phyloP scores from a whole-genome alignment of 306 rosid species.

The Vigna mungo region DNA sequence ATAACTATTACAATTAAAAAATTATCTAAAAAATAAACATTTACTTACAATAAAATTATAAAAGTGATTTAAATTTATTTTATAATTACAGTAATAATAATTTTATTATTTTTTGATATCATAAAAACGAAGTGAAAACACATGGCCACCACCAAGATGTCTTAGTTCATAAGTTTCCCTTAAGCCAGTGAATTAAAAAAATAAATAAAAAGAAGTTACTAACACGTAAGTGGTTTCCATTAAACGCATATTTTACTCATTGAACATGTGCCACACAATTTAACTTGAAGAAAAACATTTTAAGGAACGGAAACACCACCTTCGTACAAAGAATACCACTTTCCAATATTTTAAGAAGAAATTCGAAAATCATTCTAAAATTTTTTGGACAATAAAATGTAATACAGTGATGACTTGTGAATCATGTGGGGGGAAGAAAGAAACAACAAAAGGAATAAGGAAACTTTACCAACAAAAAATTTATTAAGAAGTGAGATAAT shows the following conservation, averaged over 20 bases:
- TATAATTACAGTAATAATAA: too few species aligned
- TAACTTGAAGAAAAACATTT: neutral
- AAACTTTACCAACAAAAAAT: neutral
- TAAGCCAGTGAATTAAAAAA: neutral
- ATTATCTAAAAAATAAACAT: too few species aligned
- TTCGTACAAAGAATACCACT: neutral
- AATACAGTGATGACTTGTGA: slow-evolving; percentile 4
- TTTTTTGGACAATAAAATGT: neutral
- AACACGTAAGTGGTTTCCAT: neutral
- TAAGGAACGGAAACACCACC: neutral
- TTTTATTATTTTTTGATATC: too few species aligned
- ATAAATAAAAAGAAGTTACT: neutral
- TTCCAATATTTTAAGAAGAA: slow-evolving; percentile 17
- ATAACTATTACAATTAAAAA: too few species aligned
- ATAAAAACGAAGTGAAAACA: too few species aligned
- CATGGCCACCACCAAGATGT: neutral
- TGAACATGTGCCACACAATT: slow-evolving; percentile 23
- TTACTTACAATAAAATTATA: too few species aligned
- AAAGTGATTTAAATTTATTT: too few species aligned
- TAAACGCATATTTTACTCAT: slow-evolving; percentile 2
- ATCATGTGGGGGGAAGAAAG: slow-evolving; percentile 20
- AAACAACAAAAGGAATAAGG: neutral
- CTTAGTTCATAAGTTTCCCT: neutral
- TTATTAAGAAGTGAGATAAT: too few species aligned
- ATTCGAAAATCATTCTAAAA: neutral